Evolutionary conservation across 2,329 filamentous ascomycete species (phyloP).

Genomic region (Dothiorella sarmentorum): DNA sequence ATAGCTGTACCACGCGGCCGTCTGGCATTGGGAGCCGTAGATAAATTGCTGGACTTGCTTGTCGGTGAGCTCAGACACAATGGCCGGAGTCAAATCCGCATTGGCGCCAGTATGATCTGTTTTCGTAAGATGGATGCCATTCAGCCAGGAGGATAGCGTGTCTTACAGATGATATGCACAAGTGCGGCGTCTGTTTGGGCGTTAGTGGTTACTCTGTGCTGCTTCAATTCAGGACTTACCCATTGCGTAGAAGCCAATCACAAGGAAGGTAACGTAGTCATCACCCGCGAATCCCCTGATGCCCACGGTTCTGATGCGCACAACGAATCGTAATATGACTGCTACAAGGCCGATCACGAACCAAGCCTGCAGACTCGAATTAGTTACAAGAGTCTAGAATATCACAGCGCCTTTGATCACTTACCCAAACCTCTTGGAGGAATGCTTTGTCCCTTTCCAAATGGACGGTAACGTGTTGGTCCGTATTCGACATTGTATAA

Average conservation of each 20-base stretch:
- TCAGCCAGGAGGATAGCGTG: neutral
- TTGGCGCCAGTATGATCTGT: slow-evolving; percentile 30
- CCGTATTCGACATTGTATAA: too few species aligned
- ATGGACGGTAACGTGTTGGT: neutral
- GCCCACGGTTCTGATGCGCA: slow-evolving; percentile 40
- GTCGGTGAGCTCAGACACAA: slow-evolving; percentile 26
- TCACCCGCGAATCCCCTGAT: slow-evolving; percentile 39
- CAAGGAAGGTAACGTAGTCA: slow-evolving; percentile 37
- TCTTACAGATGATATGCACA: slow-evolving; percentile 35
- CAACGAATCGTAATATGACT: slow-evolving; percentile 33
- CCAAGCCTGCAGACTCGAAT: too few species aligned
- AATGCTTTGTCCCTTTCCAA: neutral
- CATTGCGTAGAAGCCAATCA: slow-evolving; percentile 34
- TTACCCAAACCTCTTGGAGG: slow-evolving; percentile 4
- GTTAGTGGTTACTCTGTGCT: neutral
- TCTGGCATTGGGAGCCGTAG: slow-evolving; percentile 37
- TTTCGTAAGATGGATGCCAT: neutral
- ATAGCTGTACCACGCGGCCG: slow-evolving; percentile 38
- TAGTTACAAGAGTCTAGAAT: neutral
- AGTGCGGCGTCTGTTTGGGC: slow-evolving; percentile 29
- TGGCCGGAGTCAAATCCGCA: slow-evolving; percentile 24
- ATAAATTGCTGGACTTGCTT: slow-evolving; percentile 29
- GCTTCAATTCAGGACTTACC: slow-evolving; percentile 15
- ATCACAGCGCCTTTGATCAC: neutral
- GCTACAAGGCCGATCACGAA: slow-evolving; percentile 34